Evolutionary conservation across 768 basidiomycete genomes (phyloP).

Genomic region (Candolleomyces efflorescens): DNA sequence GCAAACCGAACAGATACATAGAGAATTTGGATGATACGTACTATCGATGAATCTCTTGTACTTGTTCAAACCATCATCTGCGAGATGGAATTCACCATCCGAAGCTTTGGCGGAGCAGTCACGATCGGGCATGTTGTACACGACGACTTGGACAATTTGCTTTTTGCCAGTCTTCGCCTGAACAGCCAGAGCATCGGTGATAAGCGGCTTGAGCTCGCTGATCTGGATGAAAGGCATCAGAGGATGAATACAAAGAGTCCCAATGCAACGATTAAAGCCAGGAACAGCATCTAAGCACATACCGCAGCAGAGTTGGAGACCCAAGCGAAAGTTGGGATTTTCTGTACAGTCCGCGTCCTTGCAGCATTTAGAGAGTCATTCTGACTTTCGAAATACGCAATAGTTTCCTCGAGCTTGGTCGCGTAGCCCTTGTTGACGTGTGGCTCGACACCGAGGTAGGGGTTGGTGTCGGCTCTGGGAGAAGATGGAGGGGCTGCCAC

Average conservation of each 20-base stretch:
- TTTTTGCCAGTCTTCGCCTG: constrained; percentile 13
- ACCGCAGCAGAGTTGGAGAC: constrained; percentile 8
- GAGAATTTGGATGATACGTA: neutral
- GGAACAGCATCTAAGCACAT: too few species aligned
- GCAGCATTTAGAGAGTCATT: constrained; percentile 14
- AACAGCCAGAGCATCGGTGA: constrained; percentile 6
- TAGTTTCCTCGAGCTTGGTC: constrained; percentile 14
- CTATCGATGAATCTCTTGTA: constrained; percentile 27
- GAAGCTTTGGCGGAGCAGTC: constrained; percentile 31
- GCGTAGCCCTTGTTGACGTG: constrained; percentile 16
- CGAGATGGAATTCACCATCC: constrained; percentile 25
- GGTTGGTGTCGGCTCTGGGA: constrained; percentile 8
- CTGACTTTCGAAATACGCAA: constrained; percentile 10
- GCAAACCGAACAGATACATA: neutral
- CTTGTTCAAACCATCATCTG: constrained; percentile 23
- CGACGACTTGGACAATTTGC: constrained; percentile 25
- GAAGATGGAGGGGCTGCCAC: neutral
- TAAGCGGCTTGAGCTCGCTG: neutral
- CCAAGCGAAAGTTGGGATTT: constrained; percentile 21
- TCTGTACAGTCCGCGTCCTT: constrained; percentile 12
- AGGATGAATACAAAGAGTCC: too few species aligned
- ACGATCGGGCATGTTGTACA: constrained; percentile 32
- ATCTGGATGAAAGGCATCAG: too few species aligned
- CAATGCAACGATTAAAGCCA: too few species aligned
- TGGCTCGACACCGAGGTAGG: constrained; percentile 12